Evolutionary conservation across 495 filamentous ascomycete species (phyloP), one percentile per base, ranked within the genome.

Genomic region (Xylaria acuta): DNA sequence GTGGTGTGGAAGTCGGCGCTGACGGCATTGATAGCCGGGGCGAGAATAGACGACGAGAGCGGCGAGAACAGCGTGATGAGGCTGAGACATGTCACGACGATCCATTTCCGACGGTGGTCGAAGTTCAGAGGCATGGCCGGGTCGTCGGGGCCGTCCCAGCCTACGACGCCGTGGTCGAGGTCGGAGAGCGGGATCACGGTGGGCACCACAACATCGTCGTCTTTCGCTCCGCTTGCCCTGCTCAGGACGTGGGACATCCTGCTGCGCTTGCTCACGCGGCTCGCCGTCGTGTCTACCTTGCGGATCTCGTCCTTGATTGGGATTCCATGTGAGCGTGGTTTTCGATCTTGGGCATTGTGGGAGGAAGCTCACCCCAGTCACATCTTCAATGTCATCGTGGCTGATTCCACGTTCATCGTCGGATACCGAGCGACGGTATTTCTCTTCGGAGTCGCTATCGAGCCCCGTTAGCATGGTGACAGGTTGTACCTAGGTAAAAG

Each of bases 91-190:
- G 89, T 86, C 0, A 94, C 91, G 60, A 92, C 86, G 0, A 89
- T 70, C 90, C 92, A 94, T 81, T 97, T 97, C 64, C 85, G 84
- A 49, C 79, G 73, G 0, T 74, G 70, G 0, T 87, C 77, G 74
- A 91, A 93, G 79, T 95, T 94, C 76, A 90, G 84, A 5, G 92
- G 92, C 81, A 93, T 92, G 54, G 88, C 81, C 0, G 91, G 91
- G 73, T 95, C 92, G 63, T 92, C 85, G 67, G 87, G 85, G 11
- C 84, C 83, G 53, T 90, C 87, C 89, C 89, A 91, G 1, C 87
- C 88, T 32, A 90, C 76, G 77, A 88, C 77, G 47, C 82, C 82
- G 14, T 80, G 78, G 30, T 80, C 79, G 7, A 89, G 80, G 66
- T 88, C 78, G 1, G 82, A 81, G 22, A 81, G 53, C 1, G 86